Evolutionary conservation across 305 asterid species (phyloP).

Genomic region (Euphrasia arctica): DNA sequence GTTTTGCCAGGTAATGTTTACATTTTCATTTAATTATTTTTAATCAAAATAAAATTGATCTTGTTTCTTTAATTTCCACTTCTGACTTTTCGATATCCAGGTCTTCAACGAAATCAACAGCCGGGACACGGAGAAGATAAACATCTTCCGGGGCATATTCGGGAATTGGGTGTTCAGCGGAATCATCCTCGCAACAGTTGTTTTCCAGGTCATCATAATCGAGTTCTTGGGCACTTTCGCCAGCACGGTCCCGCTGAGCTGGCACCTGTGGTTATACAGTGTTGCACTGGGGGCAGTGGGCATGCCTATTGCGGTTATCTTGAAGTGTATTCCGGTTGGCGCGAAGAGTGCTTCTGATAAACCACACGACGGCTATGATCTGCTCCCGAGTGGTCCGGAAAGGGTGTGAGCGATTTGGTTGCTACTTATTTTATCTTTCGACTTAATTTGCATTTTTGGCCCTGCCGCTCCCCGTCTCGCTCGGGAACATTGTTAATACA

Average conservation of each 20-base stretch:
- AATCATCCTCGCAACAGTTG: slow-evolving; percentile 57
- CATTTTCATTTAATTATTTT: not conserved
- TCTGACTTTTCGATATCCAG: slow-evolving; percentile 31
- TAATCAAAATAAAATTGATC: not conserved
- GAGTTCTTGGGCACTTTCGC: slow-evolving; percentile 92
- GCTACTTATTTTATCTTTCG: not conserved
- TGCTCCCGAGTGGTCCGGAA: slow-evolving; percentile 64
- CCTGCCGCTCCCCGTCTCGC: not conserved
- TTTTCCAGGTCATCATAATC: slow-evolving; percentile 78
- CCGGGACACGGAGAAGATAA: slow-evolving; percentile 89
- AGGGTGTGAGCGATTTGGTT: slow-evolving; percentile 32
- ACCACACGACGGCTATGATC: slow-evolving; percentile 72
- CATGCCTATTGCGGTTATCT: slow-evolving; percentile 64
- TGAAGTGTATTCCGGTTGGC: slow-evolving; percentile 79
- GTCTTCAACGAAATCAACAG: slow-evolving; percentile 96
- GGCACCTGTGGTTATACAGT: slow-evolving; percentile 80
- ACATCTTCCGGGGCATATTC: slow-evolving; percentile 68
- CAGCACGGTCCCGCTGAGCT: slow-evolving; percentile 74
- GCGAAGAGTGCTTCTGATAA: slow-evolving; percentile 29
- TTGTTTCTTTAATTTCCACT: not conserved
- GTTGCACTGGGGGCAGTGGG: slow-evolving; percentile 56
- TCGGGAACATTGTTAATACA: not conserved
- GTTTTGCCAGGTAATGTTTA: slow-evolving; percentile 75
- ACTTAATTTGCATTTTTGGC: slow-evolving; percentile 25
- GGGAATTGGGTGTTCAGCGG: slow-evolving; percentile 68